Conservation (phyloP, 108 stramenopile species). For the Pseudonitzschia multistriata region DNA sequence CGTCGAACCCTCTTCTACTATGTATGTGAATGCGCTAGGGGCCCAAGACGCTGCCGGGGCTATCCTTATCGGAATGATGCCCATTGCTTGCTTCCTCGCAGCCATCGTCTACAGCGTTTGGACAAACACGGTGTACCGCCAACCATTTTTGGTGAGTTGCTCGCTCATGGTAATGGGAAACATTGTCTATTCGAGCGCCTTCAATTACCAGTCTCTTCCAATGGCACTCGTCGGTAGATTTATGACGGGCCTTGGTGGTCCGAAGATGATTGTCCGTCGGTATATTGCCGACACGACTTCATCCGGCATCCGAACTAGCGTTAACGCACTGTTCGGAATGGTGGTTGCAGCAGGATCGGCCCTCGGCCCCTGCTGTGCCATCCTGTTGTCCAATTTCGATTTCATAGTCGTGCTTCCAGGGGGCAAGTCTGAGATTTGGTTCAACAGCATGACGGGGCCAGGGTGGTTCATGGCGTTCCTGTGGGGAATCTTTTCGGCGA, state of each 20-base stretch:
- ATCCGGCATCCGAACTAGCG: slow-evolving; percentile 62
- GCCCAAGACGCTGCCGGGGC: slow-evolving; percentile 64
- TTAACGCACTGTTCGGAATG: slow-evolving; percentile 78
- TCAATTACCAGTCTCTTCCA: slow-evolving; percentile 42
- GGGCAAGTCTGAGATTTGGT: slow-evolving; percentile 28
- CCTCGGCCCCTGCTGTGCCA: slow-evolving; percentile 79
- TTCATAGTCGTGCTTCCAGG: slow-evolving; percentile 43
- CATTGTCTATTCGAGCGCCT: slow-evolving; percentile 73
- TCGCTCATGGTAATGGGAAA: slow-evolving; percentile 71
- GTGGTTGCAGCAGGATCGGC: slow-evolving; percentile 81
- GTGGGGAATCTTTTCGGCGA: slow-evolving; percentile 55
- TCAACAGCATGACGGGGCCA: slow-evolving; percentile 84
- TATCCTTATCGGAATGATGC: slow-evolving; percentile 87
- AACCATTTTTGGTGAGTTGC: slow-evolving; percentile 70
- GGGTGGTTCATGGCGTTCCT: slow-evolving; percentile 80
- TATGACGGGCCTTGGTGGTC: slow-evolving; percentile 83
- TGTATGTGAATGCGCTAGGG: slow-evolving; percentile 81
- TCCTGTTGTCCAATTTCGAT: slow-evolving; percentile 56
- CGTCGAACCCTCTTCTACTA: slow-evolving; percentile 80
- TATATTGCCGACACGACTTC: slow-evolving; percentile 88
- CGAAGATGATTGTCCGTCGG: slow-evolving; percentile 79
- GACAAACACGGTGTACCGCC: slow-evolving; percentile 77
- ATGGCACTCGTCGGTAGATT: slow-evolving; percentile 80
- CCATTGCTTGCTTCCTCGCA: slow-evolving; percentile 75
- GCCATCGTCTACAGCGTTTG: slow-evolving; percentile 72